Conservation (phyloP, 176 grass and related monocot species). For the Oryza meyeriana region DNA sequence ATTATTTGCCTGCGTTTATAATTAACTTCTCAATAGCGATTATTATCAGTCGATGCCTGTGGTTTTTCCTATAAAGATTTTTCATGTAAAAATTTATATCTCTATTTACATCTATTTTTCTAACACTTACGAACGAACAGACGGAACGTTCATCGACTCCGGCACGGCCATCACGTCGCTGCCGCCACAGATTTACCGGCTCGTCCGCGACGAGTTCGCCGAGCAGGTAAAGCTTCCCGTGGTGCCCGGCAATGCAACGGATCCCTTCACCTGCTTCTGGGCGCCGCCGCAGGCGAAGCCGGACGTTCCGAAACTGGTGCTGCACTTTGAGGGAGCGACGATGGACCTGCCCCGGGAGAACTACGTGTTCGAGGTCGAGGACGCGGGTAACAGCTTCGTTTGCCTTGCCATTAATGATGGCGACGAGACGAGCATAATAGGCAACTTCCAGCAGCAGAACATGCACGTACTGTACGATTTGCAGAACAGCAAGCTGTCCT, state of each 20-base stretch:
- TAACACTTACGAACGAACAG: no score
- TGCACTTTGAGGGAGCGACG: conserved; percentile 58
- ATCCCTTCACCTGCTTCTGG: conserved; percentile 6
- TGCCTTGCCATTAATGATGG: background rate
- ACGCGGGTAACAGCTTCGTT: background rate
- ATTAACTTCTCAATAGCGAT: no score
- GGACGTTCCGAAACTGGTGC: conserved; percentile 36
- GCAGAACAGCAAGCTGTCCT: conserved; percentile 27
- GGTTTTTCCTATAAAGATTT: no score
- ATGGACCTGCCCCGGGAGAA: conserved; percentile 49
- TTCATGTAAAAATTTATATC: no score
- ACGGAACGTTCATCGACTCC: conserved; percentile 48
- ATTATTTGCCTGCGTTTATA: no score
- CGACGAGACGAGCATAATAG: conserved; percentile 35
- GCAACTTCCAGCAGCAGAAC: conserved; percentile 74
- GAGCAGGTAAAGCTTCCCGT: conserved; percentile 32
- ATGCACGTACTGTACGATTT: conserved; percentile 64
- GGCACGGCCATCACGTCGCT: conserved; percentile 31
- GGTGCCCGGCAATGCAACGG: background rate
- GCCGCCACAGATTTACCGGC: background rate
- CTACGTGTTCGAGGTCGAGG: conserved; percentile 36
- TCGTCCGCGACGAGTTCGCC: conserved; percentile 31
- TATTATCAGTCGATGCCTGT: no score
- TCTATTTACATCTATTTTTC: no score
- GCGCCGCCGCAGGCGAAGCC: background rate